Evolutionary conservation across 345 rosid species (phyloP).

Genomic region (Arabis hirsuta): DNA sequence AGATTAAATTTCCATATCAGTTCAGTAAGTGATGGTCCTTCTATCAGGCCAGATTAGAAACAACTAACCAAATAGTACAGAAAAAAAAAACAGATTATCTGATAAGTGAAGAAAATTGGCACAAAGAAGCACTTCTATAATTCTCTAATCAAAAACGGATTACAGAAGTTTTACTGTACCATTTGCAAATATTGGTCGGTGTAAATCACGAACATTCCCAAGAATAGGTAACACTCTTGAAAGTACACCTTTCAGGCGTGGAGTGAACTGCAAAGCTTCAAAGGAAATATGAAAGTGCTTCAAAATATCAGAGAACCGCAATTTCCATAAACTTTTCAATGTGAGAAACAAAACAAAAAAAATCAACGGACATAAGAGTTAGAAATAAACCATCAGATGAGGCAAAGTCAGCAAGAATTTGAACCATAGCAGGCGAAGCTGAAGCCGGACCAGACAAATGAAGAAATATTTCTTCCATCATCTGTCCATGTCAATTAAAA

Average conservation of each 20-base stretch:
- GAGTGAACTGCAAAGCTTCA: slow-evolving; percentile 95
- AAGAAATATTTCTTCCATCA: slow-evolving; percentile 95
- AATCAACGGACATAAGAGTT: slow-evolving; percentile 29
- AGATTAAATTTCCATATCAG: slow-evolving; percentile 14
- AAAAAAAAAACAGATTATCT: background rate
- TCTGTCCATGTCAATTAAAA: slow-evolving; percentile 54
- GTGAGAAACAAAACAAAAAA: slow-evolving; percentile 19
- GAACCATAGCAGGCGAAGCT: slow-evolving; percentile 92
- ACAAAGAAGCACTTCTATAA: background rate
- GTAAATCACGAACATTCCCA: slow-evolving; percentile 86
- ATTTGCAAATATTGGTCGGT: slow-evolving; percentile 91
- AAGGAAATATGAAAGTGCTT: slow-evolving; percentile 47
- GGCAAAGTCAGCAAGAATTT: slow-evolving; percentile 96
- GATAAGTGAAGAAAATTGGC: slow-evolving; percentile 3
- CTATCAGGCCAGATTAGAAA: slow-evolving; percentile 2
- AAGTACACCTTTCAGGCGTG: slow-evolving; percentile 85
- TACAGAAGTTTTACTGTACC: slow-evolving; percentile 55
- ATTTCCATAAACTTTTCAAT: slow-evolving; percentile 17
- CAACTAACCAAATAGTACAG: slow-evolving; percentile 20
- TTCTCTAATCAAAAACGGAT: background rate
- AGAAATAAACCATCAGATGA: slow-evolving; percentile 81
- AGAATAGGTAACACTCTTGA: slow-evolving; percentile 86
- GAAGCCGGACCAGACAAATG: slow-evolving; percentile 75
- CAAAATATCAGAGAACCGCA: slow-evolving; percentile 45
- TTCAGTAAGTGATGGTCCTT: slow-evolving; percentile 16